A percentile compares a stretch with the other conserved stretches of the same genome.
phyloP scores from a whole-genome alignment of 257 asterid species.

The Echium plantagineum region DNA sequence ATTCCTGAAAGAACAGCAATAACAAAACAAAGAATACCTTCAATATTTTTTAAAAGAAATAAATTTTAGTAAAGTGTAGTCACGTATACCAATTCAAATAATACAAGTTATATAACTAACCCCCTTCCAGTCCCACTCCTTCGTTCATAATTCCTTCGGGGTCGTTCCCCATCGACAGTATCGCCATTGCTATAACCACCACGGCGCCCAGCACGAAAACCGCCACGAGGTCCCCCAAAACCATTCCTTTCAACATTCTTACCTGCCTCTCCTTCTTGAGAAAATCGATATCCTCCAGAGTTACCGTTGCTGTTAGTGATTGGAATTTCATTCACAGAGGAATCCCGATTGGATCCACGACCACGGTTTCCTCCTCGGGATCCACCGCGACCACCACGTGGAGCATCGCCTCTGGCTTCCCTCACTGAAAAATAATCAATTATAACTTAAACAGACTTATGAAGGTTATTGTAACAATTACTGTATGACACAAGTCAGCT shows the following conservation, averaged over 20 bases:
- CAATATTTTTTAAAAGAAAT: not conserved
- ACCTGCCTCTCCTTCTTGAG: constrained; percentile 25
- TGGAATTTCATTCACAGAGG: constrained; percentile 16
- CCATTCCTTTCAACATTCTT: constrained; percentile 21
- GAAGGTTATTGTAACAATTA: not conserved
- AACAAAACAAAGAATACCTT: not conserved
- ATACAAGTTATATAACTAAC: constrained; percentile 10
- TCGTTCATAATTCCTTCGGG: constrained; percentile 26
- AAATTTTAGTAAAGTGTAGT: not conserved
- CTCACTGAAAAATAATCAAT: constrained; percentile 8
- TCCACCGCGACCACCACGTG: constrained; percentile 22
- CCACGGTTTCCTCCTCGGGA: constrained; percentile 21
- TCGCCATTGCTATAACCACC: constrained; percentile 29
- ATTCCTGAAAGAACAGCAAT: constrained; percentile 13
- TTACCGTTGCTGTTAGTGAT: constrained; percentile 18
- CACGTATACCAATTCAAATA: not conserved
- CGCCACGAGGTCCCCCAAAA: constrained; percentile 18
- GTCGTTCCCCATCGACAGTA: constrained; percentile 18
- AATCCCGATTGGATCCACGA: constrained; percentile 19
- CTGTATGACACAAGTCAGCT: no score
- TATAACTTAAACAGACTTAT: not conserved
- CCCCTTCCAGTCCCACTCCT: constrained; percentile 36
- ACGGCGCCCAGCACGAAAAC: constrained; percentile 24
- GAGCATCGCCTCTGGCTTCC: constrained; percentile 9
- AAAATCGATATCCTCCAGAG: constrained; percentile 17